Percentiles rank a stretch among this genome's conserved stretches.
These are phyloP conservation scores for Euryodendron excelsum DNA, from an alignment of 148 eudicot species.

Conservation along the genomic window DNA sequence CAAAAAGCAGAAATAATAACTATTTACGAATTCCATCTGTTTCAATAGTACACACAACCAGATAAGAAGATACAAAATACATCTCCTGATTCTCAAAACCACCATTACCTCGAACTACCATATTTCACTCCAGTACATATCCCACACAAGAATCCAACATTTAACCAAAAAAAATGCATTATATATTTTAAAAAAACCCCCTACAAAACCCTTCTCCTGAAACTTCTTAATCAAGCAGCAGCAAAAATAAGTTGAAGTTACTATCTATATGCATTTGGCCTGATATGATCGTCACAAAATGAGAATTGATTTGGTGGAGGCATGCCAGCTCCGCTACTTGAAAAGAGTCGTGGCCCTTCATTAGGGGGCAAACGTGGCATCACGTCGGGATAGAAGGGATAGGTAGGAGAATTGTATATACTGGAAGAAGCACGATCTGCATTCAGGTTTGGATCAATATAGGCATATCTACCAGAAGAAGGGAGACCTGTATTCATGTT, in stretches of 20 bases:
- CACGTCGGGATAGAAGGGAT: conserved; percentile 28
- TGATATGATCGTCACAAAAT: conserved; percentile 25
- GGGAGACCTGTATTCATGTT: conserved; percentile 24
- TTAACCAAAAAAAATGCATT: not conserved
- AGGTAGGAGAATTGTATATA: conserved; percentile 18
- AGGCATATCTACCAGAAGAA: conserved; percentile 18
- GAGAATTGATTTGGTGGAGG: conserved; percentile 25
- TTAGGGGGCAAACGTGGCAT: conserved; percentile 23
- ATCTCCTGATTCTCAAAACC: not conserved
- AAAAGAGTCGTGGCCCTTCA: conserved; percentile 20
- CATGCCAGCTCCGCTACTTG: conserved; percentile 21
- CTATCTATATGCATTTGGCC: conserved; percentile 38
- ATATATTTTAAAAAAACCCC: not conserved
- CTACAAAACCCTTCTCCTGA: not conserved
- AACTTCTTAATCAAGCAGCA: conserved; percentile 11
- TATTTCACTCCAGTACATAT: not conserved
- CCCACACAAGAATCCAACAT: not conserved
- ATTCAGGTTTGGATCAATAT: conserved; percentile 23
- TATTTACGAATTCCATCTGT: too few species aligned
- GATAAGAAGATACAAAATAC: not conserved
- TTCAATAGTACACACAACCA: conserved; percentile 1
- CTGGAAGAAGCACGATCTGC: conserved; percentile 21
- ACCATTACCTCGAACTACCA: not conserved
- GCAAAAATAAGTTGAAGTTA: not conserved
- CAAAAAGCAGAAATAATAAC: too few species aligned